A percentile compares a stretch with the other conserved stretches of the same genome.
phyloP scores from a whole-genome alignment of 768 basidiomycete genomes.

The Coprinopsis strossmayeri region DNA sequence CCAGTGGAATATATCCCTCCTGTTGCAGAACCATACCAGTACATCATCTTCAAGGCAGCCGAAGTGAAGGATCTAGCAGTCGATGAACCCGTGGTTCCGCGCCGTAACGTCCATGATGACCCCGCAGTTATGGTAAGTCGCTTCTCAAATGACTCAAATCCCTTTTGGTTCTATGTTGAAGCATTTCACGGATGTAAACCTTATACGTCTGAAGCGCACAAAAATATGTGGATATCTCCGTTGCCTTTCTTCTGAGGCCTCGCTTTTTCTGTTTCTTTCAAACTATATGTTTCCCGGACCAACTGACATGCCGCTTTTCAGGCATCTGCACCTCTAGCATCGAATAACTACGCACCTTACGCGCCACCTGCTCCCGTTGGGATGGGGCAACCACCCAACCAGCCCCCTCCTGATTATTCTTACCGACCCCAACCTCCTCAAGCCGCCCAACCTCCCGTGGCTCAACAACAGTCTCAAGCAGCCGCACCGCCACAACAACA shows the following conservation, averaged over 20 bases:
- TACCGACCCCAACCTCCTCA: slow-evolving; percentile 10
- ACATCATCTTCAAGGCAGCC: slow-evolving; percentile 87
- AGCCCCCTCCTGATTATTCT: slow-evolving; percentile 21
- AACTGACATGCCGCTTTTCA: slow-evolving; percentile 16
- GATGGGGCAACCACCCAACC: slow-evolving; percentile 13
- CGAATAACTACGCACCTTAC: slow-evolving; percentile 1
- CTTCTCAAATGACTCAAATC: slow-evolving; percentile 22
- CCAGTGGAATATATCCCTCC: slow-evolving; percentile 78
- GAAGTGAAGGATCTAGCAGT: slow-evolving; percentile 88
- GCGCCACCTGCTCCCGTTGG: slow-evolving; percentile 17
- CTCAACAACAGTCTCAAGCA: slow-evolving; percentile 21
- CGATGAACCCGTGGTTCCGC: slow-evolving; percentile 54
- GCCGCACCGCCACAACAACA: slow-evolving; percentile 11
- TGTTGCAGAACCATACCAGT: slow-evolving; percentile 76
- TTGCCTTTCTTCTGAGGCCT: slow-evolving; percentile 54
- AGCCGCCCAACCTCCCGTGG: slow-evolving; percentile 12
- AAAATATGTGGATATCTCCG: slow-evolving; percentile 47
- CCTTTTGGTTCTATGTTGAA: slow-evolving; percentile 18
- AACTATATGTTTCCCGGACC: not conserved
- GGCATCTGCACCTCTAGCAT: slow-evolving; percentile 39
- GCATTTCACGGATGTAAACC: slow-evolving; percentile 25
- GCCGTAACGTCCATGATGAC: slow-evolving; percentile 71
- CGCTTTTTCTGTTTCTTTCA: slow-evolving; percentile 8
- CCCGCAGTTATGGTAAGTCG: slow-evolving; percentile 67
- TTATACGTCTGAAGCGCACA: slow-evolving; percentile 28